Percentiles rank a stretch among this genome's conserved stretches.
Conservation (phyloP, 768 basidiomycete species). For the Trametes cinnabarina region DNA sequence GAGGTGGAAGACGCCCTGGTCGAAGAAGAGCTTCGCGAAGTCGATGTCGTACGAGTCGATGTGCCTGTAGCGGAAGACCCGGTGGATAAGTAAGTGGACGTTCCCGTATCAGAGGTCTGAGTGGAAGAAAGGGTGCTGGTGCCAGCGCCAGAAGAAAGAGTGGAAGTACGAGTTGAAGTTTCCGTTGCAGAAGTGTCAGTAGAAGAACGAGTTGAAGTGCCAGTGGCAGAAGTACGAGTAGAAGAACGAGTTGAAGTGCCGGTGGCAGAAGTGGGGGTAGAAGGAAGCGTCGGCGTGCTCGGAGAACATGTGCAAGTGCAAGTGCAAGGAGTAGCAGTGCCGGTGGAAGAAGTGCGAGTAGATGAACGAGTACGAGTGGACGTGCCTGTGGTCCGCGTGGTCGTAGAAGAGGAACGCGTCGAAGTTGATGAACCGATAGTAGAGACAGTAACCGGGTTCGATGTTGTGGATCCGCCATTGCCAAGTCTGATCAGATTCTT, state of each 20-base stretch:
- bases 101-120: not conserved
- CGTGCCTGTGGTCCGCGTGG: not conserved
- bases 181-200: not conserved
- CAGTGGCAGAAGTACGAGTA: too few relatives aligned
- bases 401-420: not conserved
- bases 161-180: not conserved
- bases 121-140: not conserved
- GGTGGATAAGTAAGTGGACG: too few relatives aligned
- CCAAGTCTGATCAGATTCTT: conserved; percentile 19
- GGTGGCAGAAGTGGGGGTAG: too few relatives aligned
- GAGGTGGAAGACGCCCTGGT: not conserved
- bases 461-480: conserved; percentile 9
- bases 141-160: not conserved
- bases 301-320: too few relatives aligned
- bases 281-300: too few relatives aligned
- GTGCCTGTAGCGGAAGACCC: too few relatives aligned
- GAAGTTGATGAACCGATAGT: not conserved
- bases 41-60: not conserved
- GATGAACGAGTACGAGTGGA: not conserved
- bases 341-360: too few relatives aligned
- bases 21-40: not conserved
- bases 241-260: too few relatives aligned
- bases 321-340: too few relatives aligned
- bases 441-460: not conserved
- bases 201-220: not conserved